Base-by-base conservation (phyloP, 495 filamentous ascomycete genomes). In the Arthonia radiata region DNA sequence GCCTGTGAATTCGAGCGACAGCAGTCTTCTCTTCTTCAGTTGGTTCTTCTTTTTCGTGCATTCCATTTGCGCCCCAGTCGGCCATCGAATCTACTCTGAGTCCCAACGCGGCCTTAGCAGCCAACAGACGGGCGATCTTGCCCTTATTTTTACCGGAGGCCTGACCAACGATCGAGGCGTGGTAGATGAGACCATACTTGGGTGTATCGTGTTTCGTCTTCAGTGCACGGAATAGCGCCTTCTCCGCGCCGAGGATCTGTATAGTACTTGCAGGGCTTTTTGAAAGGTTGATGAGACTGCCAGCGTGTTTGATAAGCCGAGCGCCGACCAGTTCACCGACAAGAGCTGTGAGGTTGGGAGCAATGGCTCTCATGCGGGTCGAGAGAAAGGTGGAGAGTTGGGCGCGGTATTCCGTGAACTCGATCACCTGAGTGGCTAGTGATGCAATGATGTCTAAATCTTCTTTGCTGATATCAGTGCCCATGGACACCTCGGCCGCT, bases 151-250 rank as follows among this genome's bases (percentile, higher is more conserved):
- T 76, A 35, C 89, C 86, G 15, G 76, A 83, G 14, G 89, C 83
- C 53, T 99, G 86, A 24, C 86, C 86, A 26, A 99, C 77, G 17
- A 99, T 59, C 15, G 81, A 92, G 12, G 86, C 82, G 50, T 99
- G 89, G 55, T 93, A 99, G 49, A 94, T 90, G 37, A 97, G 64
- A 59, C 86, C 86, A 40, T 99, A 99, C 55, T 99, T 99, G 37
- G 86, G 86, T 8, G 86, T 99, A 42, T 94, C 79, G 47, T 94
- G 86, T 58, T 99, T 99, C 11, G 89, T 99, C 61, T 99, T 99
- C 32, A 99, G 56, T 12, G 86, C 86, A 35, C 86, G 67, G 67
- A 99, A 99, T 30, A 99, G 68, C 3, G 86, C 86, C 60, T 99
- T 99, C 54, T 99, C 86, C 31, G 86, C 86, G 50, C 86, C 86